A percentile compares a stretch with the other conserved stretches of the same genome.
Evolutionary conservation across 495 filamentous ascomycete genomes (phyloP).

Genomic region (Penicillium coffeae): DNA sequence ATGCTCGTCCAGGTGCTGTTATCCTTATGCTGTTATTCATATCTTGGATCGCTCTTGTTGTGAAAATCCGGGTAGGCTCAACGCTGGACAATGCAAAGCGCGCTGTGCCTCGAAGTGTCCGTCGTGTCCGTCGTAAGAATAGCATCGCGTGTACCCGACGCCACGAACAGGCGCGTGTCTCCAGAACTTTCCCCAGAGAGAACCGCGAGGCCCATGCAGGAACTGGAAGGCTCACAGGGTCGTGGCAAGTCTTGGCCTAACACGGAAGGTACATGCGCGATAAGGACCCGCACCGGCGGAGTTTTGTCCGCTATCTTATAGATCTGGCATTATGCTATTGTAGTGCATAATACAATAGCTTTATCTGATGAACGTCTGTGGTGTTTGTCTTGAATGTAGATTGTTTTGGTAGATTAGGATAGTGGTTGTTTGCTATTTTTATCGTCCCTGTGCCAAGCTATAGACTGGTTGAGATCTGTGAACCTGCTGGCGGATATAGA

Average conservation of each 20-base stretch:
- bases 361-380: background rate
- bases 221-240: background rate
- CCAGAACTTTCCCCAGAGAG: background rate
- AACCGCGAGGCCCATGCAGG: conserved; percentile 6
- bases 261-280: conserved; percentile 19
- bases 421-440: no score
- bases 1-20: no score
- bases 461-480: no score
- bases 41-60: no score
- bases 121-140: no score
- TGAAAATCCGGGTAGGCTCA: no score
- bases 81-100: no score
- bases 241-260: conserved; percentile 16
- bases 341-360: background rate
- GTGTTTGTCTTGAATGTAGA: no score
- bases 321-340: background rate
- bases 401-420: background rate
- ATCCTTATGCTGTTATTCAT: no score
- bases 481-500: no score
- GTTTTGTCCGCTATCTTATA: conserved; percentile 5
- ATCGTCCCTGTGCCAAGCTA: no score
- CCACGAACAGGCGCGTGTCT: background rate
- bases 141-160: background rate
- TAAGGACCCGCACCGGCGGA: conserved; percentile 17
- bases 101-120: no score